These are phyloP conservation scores for Rosa persica DNA, from an alignment of 306 rosid genomes.

Conservation along the genomic window DNA sequence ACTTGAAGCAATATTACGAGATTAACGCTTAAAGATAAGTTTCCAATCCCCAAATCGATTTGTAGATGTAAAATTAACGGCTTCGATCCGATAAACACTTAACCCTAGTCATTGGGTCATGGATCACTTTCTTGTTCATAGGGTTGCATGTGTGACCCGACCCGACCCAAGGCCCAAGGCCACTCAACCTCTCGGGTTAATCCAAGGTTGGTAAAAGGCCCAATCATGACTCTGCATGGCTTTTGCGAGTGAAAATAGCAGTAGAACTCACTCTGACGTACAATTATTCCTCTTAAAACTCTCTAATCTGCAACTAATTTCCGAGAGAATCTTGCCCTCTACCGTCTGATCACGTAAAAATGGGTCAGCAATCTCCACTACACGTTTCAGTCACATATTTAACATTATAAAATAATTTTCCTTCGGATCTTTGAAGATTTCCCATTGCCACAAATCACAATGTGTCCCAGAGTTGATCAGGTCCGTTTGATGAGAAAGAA, in stretches of 20 bases:
- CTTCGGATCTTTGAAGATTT: background rate
- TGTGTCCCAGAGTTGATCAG: background rate
- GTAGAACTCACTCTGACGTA: background rate
- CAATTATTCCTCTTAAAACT: background rate
- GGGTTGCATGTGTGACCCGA: background rate
- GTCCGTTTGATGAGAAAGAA: conserved; percentile 13
- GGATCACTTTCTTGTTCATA: too few relatives aligned
- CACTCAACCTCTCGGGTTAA: background rate
- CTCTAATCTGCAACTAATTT: background rate
- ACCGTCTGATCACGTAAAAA: background rate
- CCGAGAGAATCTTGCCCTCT: background rate
- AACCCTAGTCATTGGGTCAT: too few relatives aligned
- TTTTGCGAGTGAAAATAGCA: background rate
- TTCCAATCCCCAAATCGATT: too few relatives aligned
- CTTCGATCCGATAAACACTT: too few relatives aligned
- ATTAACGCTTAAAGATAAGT: too few relatives aligned
- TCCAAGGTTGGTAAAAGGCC: background rate
- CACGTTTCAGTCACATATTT: background rate
- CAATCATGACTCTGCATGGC: background rate
- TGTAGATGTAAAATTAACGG: too few relatives aligned
- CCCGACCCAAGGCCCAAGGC: background rate
- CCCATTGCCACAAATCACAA: background rate
- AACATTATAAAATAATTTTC: background rate
- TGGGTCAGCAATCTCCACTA: background rate
- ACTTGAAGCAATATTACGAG: background rate